phyloP scores from a whole-genome alignment of 106 monocot genomes.

The Ottelia alismoides region DNA sequence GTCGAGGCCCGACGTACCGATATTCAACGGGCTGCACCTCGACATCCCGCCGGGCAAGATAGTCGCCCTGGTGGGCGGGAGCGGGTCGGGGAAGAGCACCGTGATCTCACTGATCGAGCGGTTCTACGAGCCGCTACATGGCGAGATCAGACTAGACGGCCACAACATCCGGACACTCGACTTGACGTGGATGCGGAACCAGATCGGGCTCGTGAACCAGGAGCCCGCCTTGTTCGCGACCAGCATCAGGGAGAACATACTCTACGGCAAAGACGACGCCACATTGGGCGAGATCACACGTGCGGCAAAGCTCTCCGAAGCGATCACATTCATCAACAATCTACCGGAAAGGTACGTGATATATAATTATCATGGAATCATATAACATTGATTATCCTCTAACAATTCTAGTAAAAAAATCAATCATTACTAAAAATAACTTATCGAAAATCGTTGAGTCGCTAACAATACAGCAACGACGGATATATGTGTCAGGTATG shows the following conservation, averaged over 20 bases:
- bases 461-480: too few species aligned
- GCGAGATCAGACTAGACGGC: slow-evolving; percentile 9
- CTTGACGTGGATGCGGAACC: slow-evolving; percentile 13
- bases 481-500: too few species aligned
- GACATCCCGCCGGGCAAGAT: slow-evolving; percentile 82
- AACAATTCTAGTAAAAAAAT: too few species aligned
- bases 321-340: slow-evolving; percentile 14
- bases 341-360: slow-evolving; percentile 19
- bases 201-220: slow-evolving; percentile 21
- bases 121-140: slow-evolving; percentile 75
- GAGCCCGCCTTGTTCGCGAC: slow-evolving; percentile 26
- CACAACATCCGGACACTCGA: slow-evolving; percentile 13
- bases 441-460: too few species aligned
- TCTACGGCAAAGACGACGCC: slow-evolving; percentile 24
- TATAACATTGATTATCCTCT: slow-evolving; percentile 5
- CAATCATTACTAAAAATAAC: too few species aligned
- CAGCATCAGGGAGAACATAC: slow-evolving; percentile 23
- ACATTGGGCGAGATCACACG: slow-evolving; percentile 9
- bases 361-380: slow-evolving; percentile 25
- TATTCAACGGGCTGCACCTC: slow-evolving; percentile 50
- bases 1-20: slow-evolving; percentile 65
- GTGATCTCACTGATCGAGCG: slow-evolving; percentile 91
- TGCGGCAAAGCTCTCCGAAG: slow-evolving; percentile 17
- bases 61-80: slow-evolving; percentile 88
- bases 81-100: slow-evolving; percentile 96